phyloP scores from a whole-genome alignment of 495 filamentous ascomycete genomes.

The Daldinia bambusicola region DNA sequence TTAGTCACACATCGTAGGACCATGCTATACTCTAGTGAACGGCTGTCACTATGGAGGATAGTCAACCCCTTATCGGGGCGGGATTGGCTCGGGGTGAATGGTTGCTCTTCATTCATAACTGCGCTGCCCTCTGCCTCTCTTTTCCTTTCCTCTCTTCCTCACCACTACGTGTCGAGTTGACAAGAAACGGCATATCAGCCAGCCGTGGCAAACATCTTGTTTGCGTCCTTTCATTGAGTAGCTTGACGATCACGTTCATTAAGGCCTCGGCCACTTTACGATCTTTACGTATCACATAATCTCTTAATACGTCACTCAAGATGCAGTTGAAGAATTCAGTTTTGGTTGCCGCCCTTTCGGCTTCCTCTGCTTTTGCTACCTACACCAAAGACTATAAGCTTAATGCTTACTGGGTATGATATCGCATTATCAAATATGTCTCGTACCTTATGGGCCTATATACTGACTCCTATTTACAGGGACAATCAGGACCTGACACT shows the following conservation, averaged over 20 bases:
- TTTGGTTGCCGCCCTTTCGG: slow-evolving; percentile 50
- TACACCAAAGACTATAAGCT: slow-evolving; percentile 48
- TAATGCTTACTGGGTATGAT: slow-evolving; percentile 45
- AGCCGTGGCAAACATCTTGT: slow-evolving; percentile 56
- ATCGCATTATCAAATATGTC: not conserved
- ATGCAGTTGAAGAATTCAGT: slow-evolving; percentile 52
- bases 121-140: slow-evolving; percentile 3
- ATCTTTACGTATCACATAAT: slow-evolving; percentile 42
- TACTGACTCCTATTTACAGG: slow-evolving; percentile 41
- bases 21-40: slow-evolving; percentile 11
- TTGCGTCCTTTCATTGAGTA: slow-evolving; percentile 61
- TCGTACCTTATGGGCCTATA: not conserved
- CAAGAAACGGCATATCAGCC: slow-evolving; percentile 52
- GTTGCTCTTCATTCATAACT: slow-evolving; percentile 22
- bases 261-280: slow-evolving; percentile 48
- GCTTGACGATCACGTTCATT: slow-evolving; percentile 48
- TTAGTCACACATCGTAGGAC: slow-evolving; percentile 29
- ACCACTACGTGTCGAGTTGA: slow-evolving; percentile 47
- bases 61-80: slow-evolving; percentile 6
- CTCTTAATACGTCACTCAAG: slow-evolving; percentile 43
- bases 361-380: slow-evolving; percentile 43
- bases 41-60: slow-evolving; percentile 17
- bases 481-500: slow-evolving; percentile 46
- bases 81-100: slow-evolving; percentile 14
- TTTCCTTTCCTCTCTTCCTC: slow-evolving; percentile 26